Evolutionary conservation across 768 basidiomycete species (phyloP).

Genomic region (Collybia sp.): DNA sequence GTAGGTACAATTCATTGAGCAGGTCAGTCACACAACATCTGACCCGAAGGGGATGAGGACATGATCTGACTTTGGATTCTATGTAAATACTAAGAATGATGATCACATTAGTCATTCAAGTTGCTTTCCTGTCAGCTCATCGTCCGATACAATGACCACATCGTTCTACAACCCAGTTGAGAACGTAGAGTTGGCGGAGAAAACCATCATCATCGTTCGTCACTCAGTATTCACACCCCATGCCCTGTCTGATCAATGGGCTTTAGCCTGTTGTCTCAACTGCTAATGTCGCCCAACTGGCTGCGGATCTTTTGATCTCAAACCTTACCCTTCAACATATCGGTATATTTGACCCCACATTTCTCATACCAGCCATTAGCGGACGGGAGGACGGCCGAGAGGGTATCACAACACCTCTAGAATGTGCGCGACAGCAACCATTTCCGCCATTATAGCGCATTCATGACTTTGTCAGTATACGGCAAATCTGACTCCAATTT

Average conservation of each 20-base stretch:
- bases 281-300: slow-evolving; percentile 79
- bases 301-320: slow-evolving; percentile 68
- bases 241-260: slow-evolving; percentile 7
- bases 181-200: slow-evolving; percentile 25
- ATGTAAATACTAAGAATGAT: no score
- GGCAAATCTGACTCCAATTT: slow-evolving; percentile 44
- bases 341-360: slow-evolving; percentile 58
- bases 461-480: slow-evolving; percentile 47
- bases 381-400: slow-evolving; percentile 55
- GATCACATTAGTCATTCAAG: no score
- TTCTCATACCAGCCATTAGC: slow-evolving; percentile 69
- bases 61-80: no score
- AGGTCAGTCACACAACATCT: no score
- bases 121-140: no score
- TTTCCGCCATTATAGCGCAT: neutral
- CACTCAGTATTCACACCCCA: slow-evolving; percentile 3
- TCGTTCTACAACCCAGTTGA: slow-evolving; percentile 29
- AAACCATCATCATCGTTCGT: slow-evolving; percentile 42
- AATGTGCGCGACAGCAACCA: slow-evolving; percentile 46
- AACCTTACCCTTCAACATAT: slow-evolving; percentile 56
- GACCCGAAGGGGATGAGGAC: no score
- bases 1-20: slow-evolving; percentile 12
- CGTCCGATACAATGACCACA: no score
- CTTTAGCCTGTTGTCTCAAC: slow-evolving; percentile 68
- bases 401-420: slow-evolving; percentile 71